Conservation (phyloP, 192 early-diverging fungal genomes). For the Backusella liffmaniae region DNA sequence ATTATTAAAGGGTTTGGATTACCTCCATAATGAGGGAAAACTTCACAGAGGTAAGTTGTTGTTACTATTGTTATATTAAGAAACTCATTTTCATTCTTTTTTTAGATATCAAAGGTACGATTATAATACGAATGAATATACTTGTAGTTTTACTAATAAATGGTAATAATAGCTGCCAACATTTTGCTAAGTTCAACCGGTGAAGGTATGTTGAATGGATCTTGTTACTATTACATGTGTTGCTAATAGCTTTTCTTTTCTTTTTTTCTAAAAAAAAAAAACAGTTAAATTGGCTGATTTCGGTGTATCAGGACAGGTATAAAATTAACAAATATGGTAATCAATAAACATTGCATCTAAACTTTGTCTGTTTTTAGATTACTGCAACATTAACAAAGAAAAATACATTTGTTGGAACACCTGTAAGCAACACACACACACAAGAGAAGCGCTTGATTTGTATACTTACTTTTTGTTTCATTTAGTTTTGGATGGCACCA, state of each 20-base stretch:
- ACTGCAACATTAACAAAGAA: conserved; percentile 91
- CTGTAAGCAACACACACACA: conserved; percentile 42
- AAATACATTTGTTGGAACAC: conserved; percentile 98
- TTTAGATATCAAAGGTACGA: conserved; percentile 85
- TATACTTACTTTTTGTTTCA: neutral
- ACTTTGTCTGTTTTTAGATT: conserved; percentile 39
- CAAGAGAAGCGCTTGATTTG: too few species aligned
- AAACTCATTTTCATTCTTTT: neutral
- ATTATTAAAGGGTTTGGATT: conserved; percentile 85
- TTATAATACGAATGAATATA: neutral
- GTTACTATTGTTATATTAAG: neutral
- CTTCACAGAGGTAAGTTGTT: conserved; percentile 64
- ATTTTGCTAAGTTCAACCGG: conserved; percentile 71
- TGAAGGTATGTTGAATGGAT: conserved; percentile 42
- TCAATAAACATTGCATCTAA: neutral
- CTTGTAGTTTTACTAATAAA: neutral
- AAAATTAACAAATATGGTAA: conserved; percentile 19
- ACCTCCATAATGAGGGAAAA: conserved; percentile 90
- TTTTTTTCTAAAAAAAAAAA: neutral
- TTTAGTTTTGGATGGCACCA: conserved; percentile 87
- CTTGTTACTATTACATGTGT: neutral
- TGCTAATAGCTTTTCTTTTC: neutral
- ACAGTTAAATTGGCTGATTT: conserved; percentile 95
- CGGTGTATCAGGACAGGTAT: conserved; percentile 93
- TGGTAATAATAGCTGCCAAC: conserved; percentile 65